These are phyloP conservation scores for Cnidoscolus chayamansa DNA, from an alignment of 441 rosid species.

Conservation along the genomic window DNA sequence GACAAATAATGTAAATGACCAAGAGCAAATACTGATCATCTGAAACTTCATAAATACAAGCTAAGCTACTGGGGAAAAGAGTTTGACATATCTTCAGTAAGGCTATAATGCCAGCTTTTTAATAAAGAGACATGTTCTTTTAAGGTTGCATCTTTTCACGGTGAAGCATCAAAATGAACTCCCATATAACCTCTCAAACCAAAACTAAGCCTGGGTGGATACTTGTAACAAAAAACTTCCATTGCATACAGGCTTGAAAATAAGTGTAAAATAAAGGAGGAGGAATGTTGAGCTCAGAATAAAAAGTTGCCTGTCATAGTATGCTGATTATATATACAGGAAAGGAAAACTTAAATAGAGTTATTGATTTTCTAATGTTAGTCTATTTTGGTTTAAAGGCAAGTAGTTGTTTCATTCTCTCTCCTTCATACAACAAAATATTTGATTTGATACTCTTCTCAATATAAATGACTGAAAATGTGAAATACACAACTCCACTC, in stretches of 20 bases:
- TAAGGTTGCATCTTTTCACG: background rate
- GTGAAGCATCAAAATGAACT: no score
- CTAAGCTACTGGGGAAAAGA: background rate
- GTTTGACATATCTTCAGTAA: no score
- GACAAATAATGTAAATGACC: background rate
- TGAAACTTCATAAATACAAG: constrained; percentile 5
- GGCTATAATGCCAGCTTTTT: background rate
- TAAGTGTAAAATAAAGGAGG: background rate
- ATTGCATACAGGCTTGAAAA: background rate
- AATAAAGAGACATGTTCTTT: background rate
- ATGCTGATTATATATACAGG: background rate
- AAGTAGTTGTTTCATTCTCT: background rate
- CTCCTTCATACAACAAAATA: background rate
- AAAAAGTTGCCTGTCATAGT: background rate
- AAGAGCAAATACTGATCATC: constrained; percentile 6
- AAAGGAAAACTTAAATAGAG: background rate
- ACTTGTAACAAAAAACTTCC: background rate
- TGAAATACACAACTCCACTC: background rate
- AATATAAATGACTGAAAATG: background rate
- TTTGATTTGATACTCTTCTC: background rate
- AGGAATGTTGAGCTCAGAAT: background rate
- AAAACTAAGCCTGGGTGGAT: background rate
- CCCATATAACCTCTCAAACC: background rate
- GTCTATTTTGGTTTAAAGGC: background rate
- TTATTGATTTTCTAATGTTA: background rate